A percentile compares a stretch with the other conserved stretches of the same genome.
These are phyloP conservation scores for Phytophthora brassicae DNA, from an alignment of 352 stramenopile genomes.

Conservation along the genomic window DNA sequence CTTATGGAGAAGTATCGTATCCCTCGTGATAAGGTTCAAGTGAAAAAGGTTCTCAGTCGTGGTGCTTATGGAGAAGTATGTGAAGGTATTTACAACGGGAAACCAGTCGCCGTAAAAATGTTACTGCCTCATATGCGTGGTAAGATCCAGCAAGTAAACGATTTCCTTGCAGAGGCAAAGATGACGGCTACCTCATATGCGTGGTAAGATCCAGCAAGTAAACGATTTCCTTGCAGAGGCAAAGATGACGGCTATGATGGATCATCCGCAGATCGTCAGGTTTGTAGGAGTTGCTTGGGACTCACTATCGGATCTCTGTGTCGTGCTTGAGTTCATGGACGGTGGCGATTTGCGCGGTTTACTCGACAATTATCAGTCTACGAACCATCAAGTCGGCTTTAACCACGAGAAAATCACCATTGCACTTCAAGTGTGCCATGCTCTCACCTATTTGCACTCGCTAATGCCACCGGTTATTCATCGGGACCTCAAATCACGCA, in stretches of 20 bases:
- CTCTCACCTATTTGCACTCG: slow-evolving; percentile 37
- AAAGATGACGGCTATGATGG: slow-evolving; percentile 34
- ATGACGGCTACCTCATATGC: slow-evolving; percentile 36
- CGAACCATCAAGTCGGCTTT: slow-evolving; percentile 19
- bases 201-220: slow-evolving; percentile 32
- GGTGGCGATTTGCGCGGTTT: slow-evolving; percentile 43
- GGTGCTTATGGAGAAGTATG: slow-evolving; percentile 51
- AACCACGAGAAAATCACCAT: slow-evolving; percentile 34
- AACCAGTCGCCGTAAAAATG: slow-evolving; percentile 46
- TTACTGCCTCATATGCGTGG: slow-evolving; percentile 35
- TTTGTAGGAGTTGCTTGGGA: slow-evolving; percentile 55
- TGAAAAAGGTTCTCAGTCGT: slow-evolving; percentile 32
- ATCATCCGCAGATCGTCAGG: slow-evolving; percentile 37
- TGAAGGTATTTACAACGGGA: slow-evolving; percentile 31
- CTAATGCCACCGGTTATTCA: slow-evolving; percentile 38
- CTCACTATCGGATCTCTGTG: slow-evolving; percentile 37
- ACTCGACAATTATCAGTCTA: slow-evolving; percentile 30
- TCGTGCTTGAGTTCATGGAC: slow-evolving; percentile 55
- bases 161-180: slow-evolving; percentile 42
- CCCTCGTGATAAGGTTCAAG: slow-evolving; percentile 32
- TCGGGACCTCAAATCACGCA: slow-evolving; percentile 33
- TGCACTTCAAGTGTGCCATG: slow-evolving; percentile 29
- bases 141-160: slow-evolving; percentile 33
- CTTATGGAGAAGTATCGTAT: slow-evolving; percentile 51
- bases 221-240: slow-evolving; percentile 42